A percentile compares a stretch with the other conserved stretches of the same genome.
Conservation (phyloP, 768 basidiomycete species). For the Tricholoma hemisulphureum region DNA sequence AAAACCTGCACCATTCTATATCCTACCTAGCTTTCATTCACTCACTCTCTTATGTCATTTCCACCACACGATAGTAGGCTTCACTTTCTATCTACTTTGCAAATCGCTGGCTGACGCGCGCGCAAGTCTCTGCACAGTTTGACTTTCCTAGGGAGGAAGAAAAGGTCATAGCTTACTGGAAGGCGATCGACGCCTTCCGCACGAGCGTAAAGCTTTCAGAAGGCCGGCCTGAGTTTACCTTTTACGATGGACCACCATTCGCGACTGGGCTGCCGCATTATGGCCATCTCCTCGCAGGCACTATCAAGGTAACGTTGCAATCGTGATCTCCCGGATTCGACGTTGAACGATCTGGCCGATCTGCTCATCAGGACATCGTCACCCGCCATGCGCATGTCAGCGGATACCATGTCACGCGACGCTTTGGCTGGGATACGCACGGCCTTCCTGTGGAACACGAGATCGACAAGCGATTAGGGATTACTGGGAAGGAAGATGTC, state of each 20-base stretch:
- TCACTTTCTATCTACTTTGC: not conserved
- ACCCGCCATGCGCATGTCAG: constrained; percentile 94
- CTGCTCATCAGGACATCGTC: constrained; percentile 80
- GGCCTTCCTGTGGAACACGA: constrained; percentile 98
- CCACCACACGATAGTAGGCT: constrained; percentile 69
- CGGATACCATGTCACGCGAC: constrained; percentile 87
- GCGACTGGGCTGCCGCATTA: constrained; percentile 97
- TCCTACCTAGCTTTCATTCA: constrained; percentile 4
- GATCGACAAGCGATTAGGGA: constrained; percentile 94
- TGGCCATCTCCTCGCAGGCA: constrained; percentile 89
- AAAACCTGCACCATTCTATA: not conserved
- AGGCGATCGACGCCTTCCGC: constrained; percentile 96
- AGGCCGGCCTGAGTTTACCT: constrained; percentile 86
- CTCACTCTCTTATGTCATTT: too few relatives aligned
- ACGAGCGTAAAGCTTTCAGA: constrained; percentile 91
- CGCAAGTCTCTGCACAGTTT: constrained; percentile 69
- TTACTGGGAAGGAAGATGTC: constrained; percentile 92
- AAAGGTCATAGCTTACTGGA: constrained; percentile 89
- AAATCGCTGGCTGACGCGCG: constrained; percentile 11
- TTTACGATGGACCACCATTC: constrained; percentile 97
- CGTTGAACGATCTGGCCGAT: constrained; percentile 1
- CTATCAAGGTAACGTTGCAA: constrained; percentile 67
- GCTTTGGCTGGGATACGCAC: constrained; percentile 99
- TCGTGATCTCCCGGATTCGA: not conserved
- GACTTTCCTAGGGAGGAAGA: constrained; percentile 87